Evolutionary conservation across 2,329 filamentous ascomycete species (phyloP), one percentile per base, ranked within the genome.

Genomic region (Fusarium incarnatum): DNA sequence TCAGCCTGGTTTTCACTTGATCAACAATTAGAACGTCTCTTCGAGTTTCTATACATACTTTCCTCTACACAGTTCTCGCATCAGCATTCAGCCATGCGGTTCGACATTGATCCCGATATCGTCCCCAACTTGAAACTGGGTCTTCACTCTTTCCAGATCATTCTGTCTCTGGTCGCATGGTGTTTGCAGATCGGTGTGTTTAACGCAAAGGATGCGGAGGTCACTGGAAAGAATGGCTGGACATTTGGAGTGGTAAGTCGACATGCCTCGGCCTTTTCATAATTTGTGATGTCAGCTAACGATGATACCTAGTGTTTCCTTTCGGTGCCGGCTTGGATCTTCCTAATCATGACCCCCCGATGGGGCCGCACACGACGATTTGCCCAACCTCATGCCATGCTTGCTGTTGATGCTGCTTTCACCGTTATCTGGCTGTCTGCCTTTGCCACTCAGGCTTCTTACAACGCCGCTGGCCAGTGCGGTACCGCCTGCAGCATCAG

Each of bases 361-460:
- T 91, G 88, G 77, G 83, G 85, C 49, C 85, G 89, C 67, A 89
- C 89, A 7, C 84, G 87, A 57, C 87, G 83, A 67, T 83, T 89
- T 56, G 89, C 89, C 53, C 82, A 91, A 62, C 88, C 89, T 5
- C 86, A 88, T 70, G 89, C 83, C 64, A 88, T 92, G 83, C 80
- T 88, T 25, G 80, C 79, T 11, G 81, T 91, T 32, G 89, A 92
- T 75, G 79, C 78, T n/a, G 41, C 88, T 60, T 90, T 85, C 75
- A 81, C 82, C 74, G 77, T 92, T 70, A 79, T 91, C 67, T 92
- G 89, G 89, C 82, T 92, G 45, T 89, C 89, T 5, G 89, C 86
- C 20, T 92, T 91, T 76, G 86, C 89, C 30, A 85, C 87, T 20
- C 88, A 91, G 75, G 89, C 90, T 4, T 83, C 87, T 11, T 91